Conservation (phyloP, 1,284 basidiomycete genomes). For the Fomitopsis palustris region DNA sequence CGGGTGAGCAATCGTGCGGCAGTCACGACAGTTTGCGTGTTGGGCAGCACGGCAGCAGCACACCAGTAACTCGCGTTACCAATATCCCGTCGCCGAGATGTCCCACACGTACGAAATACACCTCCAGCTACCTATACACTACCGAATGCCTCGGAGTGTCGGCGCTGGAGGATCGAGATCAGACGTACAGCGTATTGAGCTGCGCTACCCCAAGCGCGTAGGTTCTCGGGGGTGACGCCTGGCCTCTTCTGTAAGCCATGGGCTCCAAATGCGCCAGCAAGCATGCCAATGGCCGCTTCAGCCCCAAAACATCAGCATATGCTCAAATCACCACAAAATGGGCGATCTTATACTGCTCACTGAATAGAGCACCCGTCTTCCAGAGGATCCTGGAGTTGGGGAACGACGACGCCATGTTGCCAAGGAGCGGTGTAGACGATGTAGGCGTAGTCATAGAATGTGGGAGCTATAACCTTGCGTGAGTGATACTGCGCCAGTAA, state of each 20-base stretch:
- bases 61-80: neutral
- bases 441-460: slow-evolving; percentile 10
- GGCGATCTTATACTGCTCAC: slow-evolving; percentile 9
- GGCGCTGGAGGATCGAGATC: neutral
- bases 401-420: slow-evolving; percentile 11
- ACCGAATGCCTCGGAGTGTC: neutral
- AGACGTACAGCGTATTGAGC: slow-evolving; percentile 58
- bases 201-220: slow-evolving; percentile 63
- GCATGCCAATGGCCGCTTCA: slow-evolving; percentile 54
- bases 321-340: neutral
- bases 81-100: neutral
- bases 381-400: slow-evolving; percentile 21
- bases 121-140: neutral
- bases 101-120: neutral
- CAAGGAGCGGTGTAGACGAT: slow-evolving; percentile 24
- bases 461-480: neutral
- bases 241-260: slow-evolving; percentile 53
- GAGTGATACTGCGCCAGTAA: neutral
- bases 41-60: neutral
- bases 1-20: neutral
- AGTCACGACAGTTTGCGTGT: neutral
- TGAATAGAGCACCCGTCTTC: slow-evolving; percentile 28
- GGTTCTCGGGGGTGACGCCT: slow-evolving; percentile 47
- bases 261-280: slow-evolving; percentile 67
- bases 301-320: neutral